Base-by-base conservation (phyloP, 83 land plant species). In the Picea engelmannii region DNA sequence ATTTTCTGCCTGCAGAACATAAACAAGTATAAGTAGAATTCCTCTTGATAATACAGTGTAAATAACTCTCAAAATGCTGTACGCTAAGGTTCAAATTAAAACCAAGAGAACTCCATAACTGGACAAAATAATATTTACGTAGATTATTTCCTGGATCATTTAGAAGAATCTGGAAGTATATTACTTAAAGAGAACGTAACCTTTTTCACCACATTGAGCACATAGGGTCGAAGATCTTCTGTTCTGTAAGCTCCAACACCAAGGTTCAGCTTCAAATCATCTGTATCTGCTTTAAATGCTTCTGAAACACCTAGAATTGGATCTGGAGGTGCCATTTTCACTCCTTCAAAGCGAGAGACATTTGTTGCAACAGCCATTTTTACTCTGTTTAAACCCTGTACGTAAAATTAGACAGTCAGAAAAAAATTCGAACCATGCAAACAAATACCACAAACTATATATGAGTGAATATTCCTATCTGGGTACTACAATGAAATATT, bases 201-300 rank as follows among this genome's bases (percentile, higher is more conserved):
- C 97, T 96, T 97, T 83, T 96, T 97, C n/a, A 96, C 99, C 47
- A 97, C 99, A 79, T 93, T 83, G 68, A 97, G 91, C 66, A 97
- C 99, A 78, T 93, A 97, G 66, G 99, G 99, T 77, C 96, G 99
- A 12, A 97, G 93, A 21, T 97, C 97, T 82, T 97, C 99, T 6
- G 98, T 97, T 25, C 97, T 92, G 82, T 97, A 97, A 38, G 95
- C 99, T 20, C 99, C 98, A 68, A 97, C 98, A 58, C 99, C 97
- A 85, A 97, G 93, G 81, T 97, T 95, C 61, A 97, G 96, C 82
- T 97, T 97, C 81, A 79, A 20, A 60, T 88, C 94, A 85, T 81
- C 80, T 12, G 86, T 91, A 76, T 94, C 95, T 59, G 92, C 94
- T 84, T 83, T 94, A 85, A 97, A 97, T 42, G 99, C 98, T 70